Evolutionary conservation across 805 yeast genomes (phyloP).

Genomic region (Hanseniaspora taiwanica): DNA sequence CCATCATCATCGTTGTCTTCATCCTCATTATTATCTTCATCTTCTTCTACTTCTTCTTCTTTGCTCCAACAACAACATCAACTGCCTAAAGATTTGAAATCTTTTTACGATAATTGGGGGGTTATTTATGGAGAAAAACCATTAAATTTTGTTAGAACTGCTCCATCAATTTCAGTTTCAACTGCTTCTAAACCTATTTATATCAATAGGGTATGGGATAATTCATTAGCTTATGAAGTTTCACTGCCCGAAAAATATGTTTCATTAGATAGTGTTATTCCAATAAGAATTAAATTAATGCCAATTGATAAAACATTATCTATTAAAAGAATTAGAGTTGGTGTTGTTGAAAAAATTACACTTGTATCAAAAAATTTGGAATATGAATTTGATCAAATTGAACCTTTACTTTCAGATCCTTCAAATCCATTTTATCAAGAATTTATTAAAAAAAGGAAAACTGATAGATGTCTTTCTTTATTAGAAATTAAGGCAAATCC

Average conservation of each 20-base stretch:
- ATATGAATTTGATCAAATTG: constrained; percentile 41
- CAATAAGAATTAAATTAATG: constrained; percentile 47
- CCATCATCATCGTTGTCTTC: background rate
- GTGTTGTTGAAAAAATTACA: constrained; percentile 52
- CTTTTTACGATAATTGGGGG: constrained; percentile 2
- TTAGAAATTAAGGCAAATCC: constrained; percentile 52
- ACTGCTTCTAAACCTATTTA: constrained; percentile 57
- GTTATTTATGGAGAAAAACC: constrained; percentile 21
- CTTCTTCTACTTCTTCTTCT: background rate
- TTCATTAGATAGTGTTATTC: constrained; percentile 46
- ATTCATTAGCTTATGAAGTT: constrained; percentile 54
- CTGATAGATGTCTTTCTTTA: constrained; percentile 43
- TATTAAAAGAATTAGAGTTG: constrained; percentile 50
- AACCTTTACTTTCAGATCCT: constrained; percentile 20
- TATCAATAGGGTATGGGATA: constrained; percentile 65
- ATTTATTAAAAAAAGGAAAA: constrained; percentile 18
- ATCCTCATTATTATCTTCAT: background rate
- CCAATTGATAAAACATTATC: constrained; percentile 52
- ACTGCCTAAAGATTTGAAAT: background rate
- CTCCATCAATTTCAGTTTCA: constrained; percentile 26
- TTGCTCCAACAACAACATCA: no score
- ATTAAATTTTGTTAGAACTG: constrained; percentile 27
- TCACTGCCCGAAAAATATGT: constrained; percentile 60
- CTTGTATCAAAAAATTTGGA: constrained; percentile 44
- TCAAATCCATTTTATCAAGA: constrained; percentile 22